Evolutionary conservation across 2,329 filamentous ascomycete species (phyloP), one percentile per base, ranked within the genome.

Genomic region (Apiospora phragmitis): DNA sequence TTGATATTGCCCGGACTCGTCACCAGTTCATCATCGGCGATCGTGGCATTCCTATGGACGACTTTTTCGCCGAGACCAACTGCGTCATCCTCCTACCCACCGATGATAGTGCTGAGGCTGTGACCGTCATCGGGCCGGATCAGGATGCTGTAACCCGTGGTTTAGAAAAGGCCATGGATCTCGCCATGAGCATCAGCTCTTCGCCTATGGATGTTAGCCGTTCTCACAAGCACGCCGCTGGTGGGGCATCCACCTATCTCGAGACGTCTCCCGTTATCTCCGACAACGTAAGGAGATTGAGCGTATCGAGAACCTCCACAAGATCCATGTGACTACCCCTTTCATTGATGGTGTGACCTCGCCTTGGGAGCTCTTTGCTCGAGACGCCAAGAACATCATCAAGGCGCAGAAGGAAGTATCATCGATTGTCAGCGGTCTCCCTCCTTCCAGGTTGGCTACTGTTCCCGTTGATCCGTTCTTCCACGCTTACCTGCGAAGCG

Each of bases 11-110:
- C 80, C 92, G 92, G 73, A 94, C 94, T 67, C 91, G 94, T 68
- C 96, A 98, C 80, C 95, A 97, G 80, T 98, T 98, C 85, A 96
- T 99, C 78, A 91, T 97, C 73, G 95, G 95, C 68, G 91, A 95
- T 72, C 89, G 91, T 72, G 94, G 93, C 72, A 88, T 93, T 72
- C 91, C 93, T 24, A 86, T 94, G 43, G 90, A 98, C 71, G 90
- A 97, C 65, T 98, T 99, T 85, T 90, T 98, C 74, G 88, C 91
- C 65, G 90, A 97, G 77, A 98, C 96, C 71, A 95, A 95, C 73
- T 99, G 96, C 81, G 90, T 93, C 59, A 92, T 98, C 71, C 89
- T 98, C 70, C 83, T 98, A 65, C 95, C 67, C 35, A 87, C 87
- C 35, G 90, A 92, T 32, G 90, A 93, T 69, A 93, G 96, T 70